Conservation (phyloP, 169 alveolate genomes). For the Cryptosporidium andersoni region DNA sequence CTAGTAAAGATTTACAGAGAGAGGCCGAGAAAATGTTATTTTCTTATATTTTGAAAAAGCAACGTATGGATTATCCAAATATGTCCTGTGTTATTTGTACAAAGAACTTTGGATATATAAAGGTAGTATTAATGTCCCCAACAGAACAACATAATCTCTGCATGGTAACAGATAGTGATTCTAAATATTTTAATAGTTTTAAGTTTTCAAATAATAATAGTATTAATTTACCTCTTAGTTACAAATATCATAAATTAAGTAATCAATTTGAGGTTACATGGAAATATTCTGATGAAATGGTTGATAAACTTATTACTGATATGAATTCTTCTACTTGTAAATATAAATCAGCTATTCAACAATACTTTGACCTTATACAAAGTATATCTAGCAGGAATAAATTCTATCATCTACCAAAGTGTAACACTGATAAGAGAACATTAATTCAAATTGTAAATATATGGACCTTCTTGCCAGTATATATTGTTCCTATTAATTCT, state of each 20-base stretch:
- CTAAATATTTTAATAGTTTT: neutral
- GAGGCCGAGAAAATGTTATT: conserved; percentile 14
- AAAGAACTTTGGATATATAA: neutral
- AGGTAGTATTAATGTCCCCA: conserved; percentile 13
- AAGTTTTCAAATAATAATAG: neutral
- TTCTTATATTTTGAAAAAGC: neutral
- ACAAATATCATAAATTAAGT: neutral
- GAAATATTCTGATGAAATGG: too few species aligned
- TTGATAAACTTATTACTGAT: too few species aligned
- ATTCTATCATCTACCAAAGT: neutral
- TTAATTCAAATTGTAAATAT: conserved; percentile 16
- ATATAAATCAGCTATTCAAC: neutral
- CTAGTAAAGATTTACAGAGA: conserved; percentile 26
- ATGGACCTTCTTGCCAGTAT: conserved; percentile 28
- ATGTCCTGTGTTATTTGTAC: conserved; percentile 7
- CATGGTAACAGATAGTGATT: neutral
- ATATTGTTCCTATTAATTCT: neutral
- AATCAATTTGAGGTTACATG: neutral
- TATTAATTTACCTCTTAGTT: neutral
- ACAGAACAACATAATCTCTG: neutral
- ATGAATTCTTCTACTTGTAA: neutral
- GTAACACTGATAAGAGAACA: neutral
- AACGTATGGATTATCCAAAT: neutral
- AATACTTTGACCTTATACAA: neutral
- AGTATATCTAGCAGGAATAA: neutral